Conservation (phyloP, 352 stramenopile species). For the Pythium angustatum region DNA sequence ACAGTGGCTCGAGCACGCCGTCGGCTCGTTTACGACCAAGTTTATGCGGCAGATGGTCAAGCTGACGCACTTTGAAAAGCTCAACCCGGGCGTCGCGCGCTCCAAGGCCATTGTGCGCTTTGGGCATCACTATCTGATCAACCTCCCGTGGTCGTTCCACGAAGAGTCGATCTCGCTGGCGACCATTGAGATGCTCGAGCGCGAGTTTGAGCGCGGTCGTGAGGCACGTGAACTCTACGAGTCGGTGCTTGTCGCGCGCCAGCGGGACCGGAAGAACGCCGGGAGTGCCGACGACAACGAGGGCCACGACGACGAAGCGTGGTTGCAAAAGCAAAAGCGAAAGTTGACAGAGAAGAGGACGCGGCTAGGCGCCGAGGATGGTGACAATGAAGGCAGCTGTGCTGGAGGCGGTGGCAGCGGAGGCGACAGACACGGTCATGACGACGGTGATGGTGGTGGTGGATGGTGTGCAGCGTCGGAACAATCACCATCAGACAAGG, state of each 20-base stretch:
- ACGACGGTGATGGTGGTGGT: background rate
- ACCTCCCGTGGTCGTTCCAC: conserved; percentile 76
- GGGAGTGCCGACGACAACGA: background rate
- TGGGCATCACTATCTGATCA: conserved; percentile 79
- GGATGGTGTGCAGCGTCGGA: background rate
- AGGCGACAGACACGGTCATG: no score
- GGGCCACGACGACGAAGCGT: background rate
- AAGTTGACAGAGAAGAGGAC: background rate
- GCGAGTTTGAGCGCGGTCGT: conserved; percentile 76
- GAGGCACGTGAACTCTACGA: conserved; percentile 73
- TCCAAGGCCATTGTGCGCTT: conserved; percentile 75
- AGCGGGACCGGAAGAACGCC: conserved; percentile 18
- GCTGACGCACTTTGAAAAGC: conserved; percentile 60
- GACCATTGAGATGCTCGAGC: conserved; percentile 74
- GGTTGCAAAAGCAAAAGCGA: background rate
- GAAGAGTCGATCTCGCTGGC: conserved; percentile 68
- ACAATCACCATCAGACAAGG: no score
- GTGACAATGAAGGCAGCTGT: background rate
- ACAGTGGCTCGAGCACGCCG: conserved; percentile 68
- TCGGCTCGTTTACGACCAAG: conserved; percentile 57
- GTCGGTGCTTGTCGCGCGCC: conserved; percentile 57
- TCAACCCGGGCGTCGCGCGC: conserved; percentile 46
- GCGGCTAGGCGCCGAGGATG: background rate
- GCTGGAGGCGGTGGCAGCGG: background rate
- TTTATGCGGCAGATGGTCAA: conserved; percentile 85